Evolutionary conservation across 352 stramenopile genomes (phyloP), one percentile per base, ranked within the genome.

Genomic region (Peronospora farinosa): DNA sequence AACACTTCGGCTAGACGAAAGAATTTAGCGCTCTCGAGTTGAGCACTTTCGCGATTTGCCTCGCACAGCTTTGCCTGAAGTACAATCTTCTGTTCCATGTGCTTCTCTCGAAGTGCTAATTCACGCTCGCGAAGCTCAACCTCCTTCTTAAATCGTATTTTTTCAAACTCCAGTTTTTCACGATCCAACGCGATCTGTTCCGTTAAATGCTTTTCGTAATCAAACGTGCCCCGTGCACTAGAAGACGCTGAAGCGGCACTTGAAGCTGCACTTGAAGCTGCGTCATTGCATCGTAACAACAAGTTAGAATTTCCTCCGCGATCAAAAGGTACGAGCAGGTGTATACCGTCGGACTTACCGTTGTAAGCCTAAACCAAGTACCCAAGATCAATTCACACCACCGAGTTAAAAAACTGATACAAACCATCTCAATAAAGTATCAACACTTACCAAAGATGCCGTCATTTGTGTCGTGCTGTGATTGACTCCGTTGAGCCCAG

Each of bases 171-270:
- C 15, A 91, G 54, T 0, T 72, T 71, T 51, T 91, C 75, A 33
- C 72, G 80, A 35, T 88, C 76, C 25, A 91, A 59, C 30, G 74
- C 66, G 3, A 91, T 70, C 35, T 86, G 75, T 53, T 88, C 79
- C 13, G 66, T 63, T 50, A 86, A 56, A 59, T 88, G 75, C 52
- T 82, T 84, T 50, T 87, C 79, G 56, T 88, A 85, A 62, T 88
- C 77, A 27, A 85, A 85, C n/a, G 72, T 57, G 7, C 51, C 54
- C 15, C 73, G 68, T 19, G 50, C 49, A 40, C 23, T 60, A 11
- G 48, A 23, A 43, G 57, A 50, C 11, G 39, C 47, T 28, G 51
- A 53, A 25, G 42, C 40, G 1, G 42, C 39, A 40, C 8, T 44
- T 12, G 51, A 48, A 33, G 36, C 46, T 51, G 47, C 40, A 54